A percentile compares a stretch with the other conserved stretches of the same genome.
Conservation (phyloP, 805 yeast genomes). For the Candida manassasensis region DNA sequence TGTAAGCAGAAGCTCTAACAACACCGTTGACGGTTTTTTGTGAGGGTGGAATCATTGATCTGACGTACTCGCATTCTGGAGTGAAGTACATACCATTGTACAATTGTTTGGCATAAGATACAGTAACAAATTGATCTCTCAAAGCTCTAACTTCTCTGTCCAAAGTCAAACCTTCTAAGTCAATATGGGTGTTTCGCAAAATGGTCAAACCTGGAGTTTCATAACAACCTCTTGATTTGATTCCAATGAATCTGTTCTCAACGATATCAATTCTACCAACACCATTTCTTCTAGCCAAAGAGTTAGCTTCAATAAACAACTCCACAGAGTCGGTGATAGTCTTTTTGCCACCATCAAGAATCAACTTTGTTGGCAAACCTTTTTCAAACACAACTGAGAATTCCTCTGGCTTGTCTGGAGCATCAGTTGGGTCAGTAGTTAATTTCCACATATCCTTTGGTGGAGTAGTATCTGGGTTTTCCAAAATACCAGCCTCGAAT, state of each 20-base stretch:
- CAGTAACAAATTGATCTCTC: conserved; percentile 94
- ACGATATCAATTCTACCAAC: conserved; percentile 99
- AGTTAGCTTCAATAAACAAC: conserved; percentile 86
- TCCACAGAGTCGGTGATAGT: conserved; percentile 83
- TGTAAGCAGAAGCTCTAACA: conserved; percentile 90
- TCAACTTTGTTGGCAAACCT: conserved; percentile 84
- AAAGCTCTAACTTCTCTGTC: conserved; percentile 97
- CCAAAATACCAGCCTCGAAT: conserved; percentile 98
- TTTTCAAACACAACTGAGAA: conserved; percentile 74
- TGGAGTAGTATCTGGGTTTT: conserved; percentile 97
- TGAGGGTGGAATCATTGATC: conserved; percentile 91
- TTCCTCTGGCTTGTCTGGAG: conserved; percentile 91
- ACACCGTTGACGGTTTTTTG: conserved; percentile 94
- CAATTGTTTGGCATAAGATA: conserved; percentile 80
- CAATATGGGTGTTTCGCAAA: conserved; percentile 91
- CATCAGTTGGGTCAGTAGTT: conserved; percentile 92
- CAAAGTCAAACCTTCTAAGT: conserved; percentile 92
- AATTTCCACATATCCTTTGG: conserved; percentile 99
- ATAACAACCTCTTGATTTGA: conserved; percentile 98
- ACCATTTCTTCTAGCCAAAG: conserved; percentile 97
- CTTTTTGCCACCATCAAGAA: conserved; percentile 57
- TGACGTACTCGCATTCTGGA: conserved; percentile 95
- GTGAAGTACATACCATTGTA: conserved; percentile 98
- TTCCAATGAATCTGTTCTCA: conserved; percentile 97
- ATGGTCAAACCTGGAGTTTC: conserved; percentile 98